A percentile compares a stretch with the other conserved stretches of the same genome.
Conservation (phyloP, 768 basidiomycete species). For the Gloeophyllum trabeum region DNA sequence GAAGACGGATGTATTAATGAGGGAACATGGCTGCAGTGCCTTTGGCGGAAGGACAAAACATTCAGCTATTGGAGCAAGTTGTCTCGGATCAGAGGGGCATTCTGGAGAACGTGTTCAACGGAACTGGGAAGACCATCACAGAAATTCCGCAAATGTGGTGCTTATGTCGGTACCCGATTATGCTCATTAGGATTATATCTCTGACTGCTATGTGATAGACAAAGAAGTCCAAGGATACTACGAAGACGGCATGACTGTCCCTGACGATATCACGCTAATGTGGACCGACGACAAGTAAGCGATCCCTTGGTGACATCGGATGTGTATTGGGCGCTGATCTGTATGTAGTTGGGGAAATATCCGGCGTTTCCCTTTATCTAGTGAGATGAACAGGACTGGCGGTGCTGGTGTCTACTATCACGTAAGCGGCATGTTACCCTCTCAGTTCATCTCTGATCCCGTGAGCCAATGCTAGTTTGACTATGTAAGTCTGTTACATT, state of each 20-base stretch:
- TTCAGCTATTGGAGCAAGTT: constrained; percentile 41
- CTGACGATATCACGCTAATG: constrained; percentile 53
- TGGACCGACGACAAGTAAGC: constrained; percentile 67
- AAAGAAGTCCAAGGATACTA: constrained; percentile 62
- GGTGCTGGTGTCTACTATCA: constrained; percentile 68
- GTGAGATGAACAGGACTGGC: constrained; percentile 49
- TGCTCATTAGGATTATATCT: too few relatives aligned
- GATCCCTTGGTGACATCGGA: constrained; percentile 1
- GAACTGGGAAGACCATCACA: constrained; percentile 22
- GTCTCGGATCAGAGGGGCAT: constrained; percentile 53
- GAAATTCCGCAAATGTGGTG: constrained; percentile 58
- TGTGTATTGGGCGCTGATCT: background rate
- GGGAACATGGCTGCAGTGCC: constrained; percentile 27
- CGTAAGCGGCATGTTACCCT: constrained; percentile 18
- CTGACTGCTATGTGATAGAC: constrained; percentile 17
- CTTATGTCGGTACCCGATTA: constrained; percentile 27
- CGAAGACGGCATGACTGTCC: constrained; percentile 47
- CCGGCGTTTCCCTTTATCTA: constrained; percentile 41
- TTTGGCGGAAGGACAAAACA: constrained; percentile 36
- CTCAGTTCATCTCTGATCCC: constrained; percentile 46
- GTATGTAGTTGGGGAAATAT: constrained; percentile 53
- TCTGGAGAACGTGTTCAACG: constrained; percentile 37
- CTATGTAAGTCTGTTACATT: background rate
- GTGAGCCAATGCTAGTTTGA: too few relatives aligned
- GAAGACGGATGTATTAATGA: background rate